A percentile compares a stretch with the other conserved stretches of the same genome.
These are phyloP conservation scores for Fusarium transvaalense DNA, from an alignment of 2,329 filamentous ascomycete genomes.

Conservation along the genomic window DNA sequence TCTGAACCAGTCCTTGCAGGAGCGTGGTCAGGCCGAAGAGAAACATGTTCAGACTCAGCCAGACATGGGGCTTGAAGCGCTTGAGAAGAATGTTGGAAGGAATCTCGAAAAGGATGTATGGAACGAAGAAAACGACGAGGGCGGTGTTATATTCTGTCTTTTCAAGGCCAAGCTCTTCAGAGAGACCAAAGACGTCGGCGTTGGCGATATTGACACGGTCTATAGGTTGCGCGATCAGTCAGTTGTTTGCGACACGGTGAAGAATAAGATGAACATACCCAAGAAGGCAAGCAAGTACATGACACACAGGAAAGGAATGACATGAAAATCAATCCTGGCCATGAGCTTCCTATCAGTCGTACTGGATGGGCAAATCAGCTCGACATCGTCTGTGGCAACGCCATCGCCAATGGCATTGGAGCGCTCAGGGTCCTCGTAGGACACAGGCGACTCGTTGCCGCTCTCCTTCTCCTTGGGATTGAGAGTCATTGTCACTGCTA, in stretches of 20 bases:
- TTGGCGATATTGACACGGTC: constrained; percentile 85
- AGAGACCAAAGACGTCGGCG: constrained; percentile 75
- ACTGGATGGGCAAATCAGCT: constrained; percentile 61
- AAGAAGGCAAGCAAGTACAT: constrained; percentile 79
- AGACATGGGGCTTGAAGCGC: constrained; percentile 70
- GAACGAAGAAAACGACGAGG: constrained; percentile 84
- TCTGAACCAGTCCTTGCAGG: constrained; percentile 81
- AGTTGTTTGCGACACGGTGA: constrained; percentile 4
- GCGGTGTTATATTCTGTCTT: constrained; percentile 77
- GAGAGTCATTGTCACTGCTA: constrained; percentile 31
- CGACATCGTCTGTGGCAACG: constrained; percentile 39
- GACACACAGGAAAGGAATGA: constrained; percentile 79
- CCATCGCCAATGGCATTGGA: constrained; percentile 13
- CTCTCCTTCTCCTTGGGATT: constrained; percentile 33
- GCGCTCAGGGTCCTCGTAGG: constrained; percentile 45
- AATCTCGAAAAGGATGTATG: constrained; percentile 79
- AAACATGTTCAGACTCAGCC: constrained; percentile 87
- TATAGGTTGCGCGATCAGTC: neutral
- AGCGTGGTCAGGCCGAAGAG: constrained; percentile 81
- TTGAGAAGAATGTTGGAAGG: constrained; percentile 77
- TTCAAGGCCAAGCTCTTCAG: constrained; percentile 71
- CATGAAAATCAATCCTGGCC: constrained; percentile 76
- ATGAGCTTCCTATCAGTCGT: constrained; percentile 75
- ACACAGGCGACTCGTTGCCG: constrained; percentile 41
- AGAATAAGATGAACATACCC: constrained; percentile 51